phyloP scores from a whole-genome alignment of 2,329 filamentous ascomycete genomes.

The Raffaelea ambrosiae region DNA sequence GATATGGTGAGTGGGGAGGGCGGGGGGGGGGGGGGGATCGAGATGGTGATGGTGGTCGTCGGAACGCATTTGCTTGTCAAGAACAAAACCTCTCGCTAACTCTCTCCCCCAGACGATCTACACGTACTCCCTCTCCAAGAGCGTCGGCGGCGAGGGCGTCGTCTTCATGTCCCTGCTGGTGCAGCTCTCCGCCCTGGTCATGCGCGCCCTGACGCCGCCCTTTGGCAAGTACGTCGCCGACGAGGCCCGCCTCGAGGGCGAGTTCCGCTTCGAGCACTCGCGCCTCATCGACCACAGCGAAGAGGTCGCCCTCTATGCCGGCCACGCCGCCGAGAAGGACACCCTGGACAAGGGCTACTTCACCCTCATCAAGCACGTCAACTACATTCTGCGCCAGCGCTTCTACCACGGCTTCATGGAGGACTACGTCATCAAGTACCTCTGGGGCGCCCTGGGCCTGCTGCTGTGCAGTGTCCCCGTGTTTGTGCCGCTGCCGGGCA shows the following conservation, averaged over 20 bases:
- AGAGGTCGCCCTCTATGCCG: constrained; percentile 85
- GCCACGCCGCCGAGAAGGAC: constrained; percentile 91
- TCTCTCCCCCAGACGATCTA: constrained; percentile 58
- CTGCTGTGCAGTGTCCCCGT: constrained; percentile 90
- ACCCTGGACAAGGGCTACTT: constrained; percentile 98
- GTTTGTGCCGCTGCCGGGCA: constrained; percentile 84
- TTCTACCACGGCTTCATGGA: constrained; percentile 99
- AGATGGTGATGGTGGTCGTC: no score
- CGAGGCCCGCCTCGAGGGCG: constrained; percentile 86
- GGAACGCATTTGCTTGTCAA: no score
- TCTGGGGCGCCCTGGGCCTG: constrained; percentile 91
- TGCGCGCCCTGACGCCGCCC: constrained; percentile 89
- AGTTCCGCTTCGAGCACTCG: constrained; percentile 93
- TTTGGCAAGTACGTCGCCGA: constrained; percentile 98
- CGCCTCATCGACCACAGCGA: constrained; percentile 93
- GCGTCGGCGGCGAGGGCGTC: constrained; percentile 90
- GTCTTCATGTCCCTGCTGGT: constrained; percentile 94
- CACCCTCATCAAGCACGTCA: constrained; percentile 97
- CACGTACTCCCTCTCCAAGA: constrained; percentile 86
- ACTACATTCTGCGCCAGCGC: constrained; percentile 79
- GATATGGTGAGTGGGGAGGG: constrained; percentile 73
- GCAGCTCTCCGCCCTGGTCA: constrained; percentile 83
- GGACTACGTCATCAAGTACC: constrained; percentile 98
- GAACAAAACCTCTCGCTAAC: no score
- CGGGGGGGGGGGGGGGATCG: no score